These are phyloP conservation scores for Lichtheimia ornata DNA, from an alignment of 371 early-diverging fungal species.

Conservation along the genomic window DNA sequence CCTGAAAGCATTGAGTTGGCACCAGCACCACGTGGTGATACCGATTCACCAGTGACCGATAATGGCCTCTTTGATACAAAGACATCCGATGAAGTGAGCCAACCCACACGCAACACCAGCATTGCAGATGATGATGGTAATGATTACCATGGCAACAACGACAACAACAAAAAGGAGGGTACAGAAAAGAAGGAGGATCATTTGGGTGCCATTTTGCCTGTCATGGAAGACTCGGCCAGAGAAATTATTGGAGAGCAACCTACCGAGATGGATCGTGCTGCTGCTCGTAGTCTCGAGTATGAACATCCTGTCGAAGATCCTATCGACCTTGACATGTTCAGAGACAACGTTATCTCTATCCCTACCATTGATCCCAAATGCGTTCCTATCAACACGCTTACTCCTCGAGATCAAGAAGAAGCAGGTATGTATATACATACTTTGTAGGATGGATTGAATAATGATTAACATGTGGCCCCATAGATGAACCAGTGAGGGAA, in stretches of 20 bases:
- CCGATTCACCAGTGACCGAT: conserved; percentile 3
- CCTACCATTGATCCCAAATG: conserved; percentile 22
- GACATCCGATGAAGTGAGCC: background rate
- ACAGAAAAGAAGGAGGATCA: conserved; percentile 6
- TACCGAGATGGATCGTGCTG: conserved; percentile 12
- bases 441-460: background rate
- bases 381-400: conserved; percentile 40
- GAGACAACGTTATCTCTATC: conserved; percentile 21
- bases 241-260: conserved; percentile 10
- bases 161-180: background rate
- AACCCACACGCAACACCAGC: conserved; percentile 2
- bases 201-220: conserved; percentile 18
- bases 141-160: background rate
- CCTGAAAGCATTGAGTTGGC: too few species aligned
- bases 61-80: conserved; percentile 5
- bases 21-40: conserved; percentile 5
- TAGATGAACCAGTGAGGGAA: conserved; percentile 45
- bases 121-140: conserved; percentile 1
- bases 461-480: background rate
- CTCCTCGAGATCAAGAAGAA: conserved; percentile 56
- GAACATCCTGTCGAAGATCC: conserved; percentile 28
- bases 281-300: conserved; percentile 17
- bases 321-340: conserved; percentile 21
- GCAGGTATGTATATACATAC: conserved; percentile 33
- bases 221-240: conserved; percentile 15